Conservation (phyloP, 1,284 basidiomycete genomes). For the Ceratobasidium sp. region DNA sequence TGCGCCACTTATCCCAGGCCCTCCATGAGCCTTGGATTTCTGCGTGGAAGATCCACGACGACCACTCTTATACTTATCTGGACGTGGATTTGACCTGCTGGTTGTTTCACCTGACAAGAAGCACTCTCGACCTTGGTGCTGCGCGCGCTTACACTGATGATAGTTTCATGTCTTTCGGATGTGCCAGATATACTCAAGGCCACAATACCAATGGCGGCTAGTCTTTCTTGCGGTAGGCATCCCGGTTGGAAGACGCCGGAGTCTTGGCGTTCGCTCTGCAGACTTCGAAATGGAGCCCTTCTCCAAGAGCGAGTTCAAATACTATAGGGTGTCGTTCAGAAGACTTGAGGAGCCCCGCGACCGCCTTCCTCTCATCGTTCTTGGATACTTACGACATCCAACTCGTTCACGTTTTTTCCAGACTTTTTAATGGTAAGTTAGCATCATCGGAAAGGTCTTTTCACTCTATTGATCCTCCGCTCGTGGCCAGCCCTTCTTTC, state of each 20-base stretch:
- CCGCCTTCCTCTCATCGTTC: constrained; percentile 21
- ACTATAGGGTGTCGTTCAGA: not conserved
- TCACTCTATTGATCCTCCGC: not conserved
- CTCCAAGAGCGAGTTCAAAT: constrained; percentile 16
- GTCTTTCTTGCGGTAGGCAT: not conserved
- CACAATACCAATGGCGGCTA: constrained; percentile 4
- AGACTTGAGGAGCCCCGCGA: constrained; percentile 39
- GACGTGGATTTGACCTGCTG: not conserved
- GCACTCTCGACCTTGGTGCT: not conserved
- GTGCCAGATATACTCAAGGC: not conserved
- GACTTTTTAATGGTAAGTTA: constrained; percentile 30
- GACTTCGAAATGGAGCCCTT: constrained; percentile 11
- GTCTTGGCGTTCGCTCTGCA: not conserved
- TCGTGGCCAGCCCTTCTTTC: constrained; percentile 27
- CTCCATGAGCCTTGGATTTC: not conserved
- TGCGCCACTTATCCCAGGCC: not conserved
- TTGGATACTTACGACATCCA: constrained; percentile 28
- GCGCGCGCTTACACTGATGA: not conserved
- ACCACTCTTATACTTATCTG: not conserved
- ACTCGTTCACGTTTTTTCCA: not conserved
- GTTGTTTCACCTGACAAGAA: not conserved
- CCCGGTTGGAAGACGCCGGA: not conserved
- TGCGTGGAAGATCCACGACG: not conserved
- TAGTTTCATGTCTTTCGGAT: not conserved
- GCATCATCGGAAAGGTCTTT: not conserved